Evolutionary conservation across 2,329 filamentous ascomycete genomes (phyloP).

Genomic region (Endoconidiophora laricicola): DNA sequence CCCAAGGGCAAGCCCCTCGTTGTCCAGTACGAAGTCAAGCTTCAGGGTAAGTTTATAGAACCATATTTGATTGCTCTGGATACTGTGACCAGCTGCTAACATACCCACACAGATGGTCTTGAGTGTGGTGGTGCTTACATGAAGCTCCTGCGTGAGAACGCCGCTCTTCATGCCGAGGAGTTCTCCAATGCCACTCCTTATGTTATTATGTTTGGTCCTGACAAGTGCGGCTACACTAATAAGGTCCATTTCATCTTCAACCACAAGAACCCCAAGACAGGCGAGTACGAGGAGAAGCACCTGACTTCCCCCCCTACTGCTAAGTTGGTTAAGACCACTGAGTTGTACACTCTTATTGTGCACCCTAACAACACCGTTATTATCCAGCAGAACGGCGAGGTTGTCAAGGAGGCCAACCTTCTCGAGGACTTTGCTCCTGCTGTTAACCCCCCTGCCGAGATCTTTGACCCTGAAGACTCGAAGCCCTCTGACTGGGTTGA

Average conservation of each 20-base stretch:
- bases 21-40: constrained; percentile 98
- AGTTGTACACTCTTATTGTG: constrained; percentile 93
- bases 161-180: constrained; percentile 89
- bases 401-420: constrained; percentile 75
- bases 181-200: constrained; percentile 96
- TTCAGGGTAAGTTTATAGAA: constrained; percentile 57
- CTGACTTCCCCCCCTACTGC: constrained; percentile 68
- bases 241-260: constrained; percentile 99
- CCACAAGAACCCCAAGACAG: constrained; percentile 99
- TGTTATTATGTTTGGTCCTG: constrained; percentile 98
- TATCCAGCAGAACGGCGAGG: constrained; percentile 81
- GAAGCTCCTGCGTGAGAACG: constrained; percentile 97
- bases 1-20: constrained; percentile 96
- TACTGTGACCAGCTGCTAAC: background rate
- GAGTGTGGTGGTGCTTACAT: constrained; percentile 98
- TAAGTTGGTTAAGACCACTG: constrained; percentile 77
- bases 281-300: constrained; percentile 99
- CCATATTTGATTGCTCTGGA: too few relatives aligned
- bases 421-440: constrained; percentile 83
- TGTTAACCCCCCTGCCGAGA: constrained; percentile 91
- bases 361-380: constrained; percentile 91
- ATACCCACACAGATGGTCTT: constrained; percentile 51
- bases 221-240: constrained; percentile 98
- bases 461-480: constrained; percentile 80
- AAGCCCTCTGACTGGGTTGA: constrained; percentile 98